phyloP scores from a whole-genome alignment of 192 early-diverging fungal genomes.

The Globomyces pollinis-pini region DNA sequence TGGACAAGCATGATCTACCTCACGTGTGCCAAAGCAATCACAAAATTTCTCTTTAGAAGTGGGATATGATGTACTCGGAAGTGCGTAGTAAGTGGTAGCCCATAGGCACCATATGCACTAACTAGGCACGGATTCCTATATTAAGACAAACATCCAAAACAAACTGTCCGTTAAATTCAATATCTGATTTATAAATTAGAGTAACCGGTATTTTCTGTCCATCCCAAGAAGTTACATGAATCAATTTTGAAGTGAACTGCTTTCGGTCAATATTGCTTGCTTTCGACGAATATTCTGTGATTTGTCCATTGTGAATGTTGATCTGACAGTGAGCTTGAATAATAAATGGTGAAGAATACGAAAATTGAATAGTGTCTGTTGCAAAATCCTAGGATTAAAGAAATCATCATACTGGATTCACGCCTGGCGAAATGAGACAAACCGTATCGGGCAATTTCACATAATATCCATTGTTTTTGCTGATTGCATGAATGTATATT shows the following conservation, averaged over 20 bases:
- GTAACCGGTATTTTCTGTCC: slow-evolving; percentile 20
- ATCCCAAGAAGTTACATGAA: not conserved
- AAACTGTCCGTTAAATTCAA: slow-evolving; percentile 6
- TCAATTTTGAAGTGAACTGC: not conserved
- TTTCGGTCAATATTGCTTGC: not conserved
- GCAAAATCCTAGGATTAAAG: not conserved
- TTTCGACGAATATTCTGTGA: not conserved
- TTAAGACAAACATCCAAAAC: not conserved
- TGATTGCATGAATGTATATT: too few relatives aligned
- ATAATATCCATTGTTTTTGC: not conserved
- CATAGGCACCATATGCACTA: slow-evolving; percentile 2
- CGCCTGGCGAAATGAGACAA: not conserved
- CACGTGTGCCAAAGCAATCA: slow-evolving; percentile 24
- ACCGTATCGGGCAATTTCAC: not conserved
- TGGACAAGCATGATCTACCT: too few relatives aligned
- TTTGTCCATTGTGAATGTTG: not conserved
- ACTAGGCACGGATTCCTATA: not conserved
- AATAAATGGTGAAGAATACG: not conserved
- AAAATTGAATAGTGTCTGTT: not conserved
- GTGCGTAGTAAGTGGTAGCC: slow-evolving; percentile 2
- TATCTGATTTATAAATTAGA: slow-evolving; percentile 3
- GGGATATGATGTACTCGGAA: slow-evolving; percentile 18
- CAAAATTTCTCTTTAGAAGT: slow-evolving; percentile 17
- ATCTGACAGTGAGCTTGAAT: not conserved
- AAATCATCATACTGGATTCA: not conserved